A percentile compares a stretch with the other conserved stretches of the same genome.
Evolutionary conservation across 805 yeast genomes (phyloP).

Genomic region (Scheffersomyces spartinae): DNA sequence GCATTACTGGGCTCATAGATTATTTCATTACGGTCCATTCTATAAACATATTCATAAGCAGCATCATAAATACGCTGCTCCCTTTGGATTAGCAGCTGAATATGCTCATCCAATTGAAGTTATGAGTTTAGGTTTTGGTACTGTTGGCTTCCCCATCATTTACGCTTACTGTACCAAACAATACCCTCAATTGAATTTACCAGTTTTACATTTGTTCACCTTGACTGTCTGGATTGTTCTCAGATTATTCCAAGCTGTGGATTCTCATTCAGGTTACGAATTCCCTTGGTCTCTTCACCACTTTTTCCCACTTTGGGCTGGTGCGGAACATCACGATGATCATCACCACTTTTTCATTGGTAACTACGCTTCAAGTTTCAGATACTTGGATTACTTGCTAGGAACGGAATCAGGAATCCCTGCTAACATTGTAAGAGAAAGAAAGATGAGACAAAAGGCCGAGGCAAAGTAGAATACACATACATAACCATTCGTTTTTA

Average conservation of each 20-base stretch:
- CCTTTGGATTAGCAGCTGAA: constrained; percentile 51
- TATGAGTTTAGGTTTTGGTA: constrained; percentile 44
- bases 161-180: constrained; percentile 36
- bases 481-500: too few species aligned
- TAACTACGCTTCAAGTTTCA: constrained; percentile 44
- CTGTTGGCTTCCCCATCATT: constrained; percentile 49
- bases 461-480: constrained; percentile 15
- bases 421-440: constrained; percentile 38
- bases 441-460: constrained; percentile 27
- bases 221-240: constrained; percentile 40
- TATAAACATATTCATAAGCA: constrained; percentile 49
- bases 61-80: constrained; percentile 52
- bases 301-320: constrained; percentile 54
- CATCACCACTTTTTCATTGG: constrained; percentile 54
- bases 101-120: constrained; percentile 53
- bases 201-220: constrained; percentile 46
- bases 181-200: too few species aligned
- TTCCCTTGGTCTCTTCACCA: constrained; percentile 51
- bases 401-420: constrained; percentile 47
- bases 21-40: constrained; percentile 44
- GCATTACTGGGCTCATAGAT: constrained; percentile 52
- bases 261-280: constrained; percentile 51
- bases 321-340: constrained; percentile 51
- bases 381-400: constrained; percentile 45
- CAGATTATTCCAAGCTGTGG: constrained; percentile 48